These are phyloP conservation scores for Fomitopsis schrenkii DNA, from an alignment of 1,284 basidiomycete genomes.

Conservation along the genomic window DNA sequence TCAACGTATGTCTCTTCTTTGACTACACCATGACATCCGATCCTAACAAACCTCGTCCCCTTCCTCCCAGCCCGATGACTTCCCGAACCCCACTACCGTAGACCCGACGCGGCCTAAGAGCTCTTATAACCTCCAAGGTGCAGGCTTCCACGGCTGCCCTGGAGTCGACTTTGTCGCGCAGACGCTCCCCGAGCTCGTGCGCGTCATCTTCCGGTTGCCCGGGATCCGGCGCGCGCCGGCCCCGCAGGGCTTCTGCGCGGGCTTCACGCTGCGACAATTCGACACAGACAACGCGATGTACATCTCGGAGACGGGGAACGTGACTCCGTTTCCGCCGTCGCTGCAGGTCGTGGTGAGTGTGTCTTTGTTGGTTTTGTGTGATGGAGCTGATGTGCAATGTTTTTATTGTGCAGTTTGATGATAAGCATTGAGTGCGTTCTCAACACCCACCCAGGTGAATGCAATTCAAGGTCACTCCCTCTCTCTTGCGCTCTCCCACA, in stretches of 20 bases:
- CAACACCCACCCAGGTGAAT: no score
- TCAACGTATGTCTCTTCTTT: no score
- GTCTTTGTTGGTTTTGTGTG: no score
- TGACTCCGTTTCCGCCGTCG: conserved; percentile 10
- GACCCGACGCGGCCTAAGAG: not conserved
- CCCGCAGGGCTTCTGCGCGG: conserved; percentile 32
- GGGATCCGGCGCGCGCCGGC: conserved; percentile 42
- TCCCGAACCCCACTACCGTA: no score
- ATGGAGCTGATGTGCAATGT: no score
- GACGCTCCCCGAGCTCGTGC: conserved; percentile 41
- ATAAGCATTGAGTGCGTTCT: no score
- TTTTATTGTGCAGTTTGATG: no score
- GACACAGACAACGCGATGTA: not conserved
- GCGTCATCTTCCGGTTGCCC: conserved; percentile 44
- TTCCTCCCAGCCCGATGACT: no score
- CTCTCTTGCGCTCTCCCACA: no score
- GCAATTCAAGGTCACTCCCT: no score
- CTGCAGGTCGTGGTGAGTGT: not conserved
- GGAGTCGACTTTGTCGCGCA: conserved; percentile 14
- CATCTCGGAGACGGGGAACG: not conserved
- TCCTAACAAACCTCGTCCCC: no score
- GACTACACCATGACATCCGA: no score
- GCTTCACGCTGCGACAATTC: not conserved
- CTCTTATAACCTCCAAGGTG: conserved; percentile 2
- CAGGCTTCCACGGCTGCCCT: conserved; percentile 40